These are phyloP conservation scores for Salix purpurea DNA, from an alignment of 345 rosid genomes.

Conservation along the genomic window DNA sequence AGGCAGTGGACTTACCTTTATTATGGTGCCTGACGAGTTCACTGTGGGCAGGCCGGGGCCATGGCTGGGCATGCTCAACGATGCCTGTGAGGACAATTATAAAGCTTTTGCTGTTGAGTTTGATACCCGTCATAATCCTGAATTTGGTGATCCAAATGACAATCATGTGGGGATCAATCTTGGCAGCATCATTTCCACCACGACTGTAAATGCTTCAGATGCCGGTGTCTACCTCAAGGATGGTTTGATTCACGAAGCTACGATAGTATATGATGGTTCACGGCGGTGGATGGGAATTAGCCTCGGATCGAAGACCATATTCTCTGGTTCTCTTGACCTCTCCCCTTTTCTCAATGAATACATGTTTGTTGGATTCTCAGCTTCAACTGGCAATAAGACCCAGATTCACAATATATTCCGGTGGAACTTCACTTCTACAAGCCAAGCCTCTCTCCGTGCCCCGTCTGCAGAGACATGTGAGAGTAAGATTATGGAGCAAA, in stretches of 20 bases:
- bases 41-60: conserved; percentile 53
- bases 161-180: conserved; percentile 52
- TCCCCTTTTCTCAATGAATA: conserved; percentile 47
- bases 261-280: conserved; percentile 38
- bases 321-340: conserved; percentile 42
- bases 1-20: conserved; percentile 48
- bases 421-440: conserved; percentile 45
- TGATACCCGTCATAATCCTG: conserved; percentile 37
- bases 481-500: conserved; percentile 21
- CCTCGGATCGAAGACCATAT: conserved; percentile 30
- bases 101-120: conserved; percentile 46
- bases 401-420: conserved; percentile 41
- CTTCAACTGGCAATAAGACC: conserved; percentile 46
- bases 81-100: conserved; percentile 47
- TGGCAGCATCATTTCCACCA: conserved; percentile 40
- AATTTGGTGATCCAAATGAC: conserved; percentile 50
- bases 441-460: conserved; percentile 42
- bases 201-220: conserved; percentile 34
- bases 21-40: conserved; percentile 50
- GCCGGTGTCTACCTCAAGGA: conserved; percentile 36
- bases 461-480: conserved; percentile 41
- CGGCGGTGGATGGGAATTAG: conserved; percentile 37
- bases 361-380: conserved; percentile 55
- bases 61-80: conserved; percentile 54
- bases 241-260: conserved; percentile 41